phyloP scores from a whole-genome alignment of 1,139 yeast genomes.

The Komagataea norvegica region DNA sequence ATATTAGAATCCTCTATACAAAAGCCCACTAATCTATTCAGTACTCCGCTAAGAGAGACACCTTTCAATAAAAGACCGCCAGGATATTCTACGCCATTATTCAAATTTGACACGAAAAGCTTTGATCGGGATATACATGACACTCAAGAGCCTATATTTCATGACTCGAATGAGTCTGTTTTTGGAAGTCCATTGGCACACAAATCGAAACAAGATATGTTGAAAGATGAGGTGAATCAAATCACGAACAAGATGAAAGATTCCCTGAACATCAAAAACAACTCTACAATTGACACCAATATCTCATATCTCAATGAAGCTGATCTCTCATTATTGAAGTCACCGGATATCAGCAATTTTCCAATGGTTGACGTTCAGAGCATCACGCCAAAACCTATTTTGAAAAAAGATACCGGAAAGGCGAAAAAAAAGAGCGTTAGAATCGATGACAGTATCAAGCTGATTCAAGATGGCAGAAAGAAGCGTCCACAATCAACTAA shows the following conservation, averaged over 20 bases:
- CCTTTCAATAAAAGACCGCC: constrained; percentile 6
- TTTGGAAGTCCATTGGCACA: constrained; percentile 10
- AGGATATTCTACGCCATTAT: constrained; percentile 18
- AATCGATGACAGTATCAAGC: constrained; percentile 18
- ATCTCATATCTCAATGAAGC: background rate
- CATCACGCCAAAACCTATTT: background rate
- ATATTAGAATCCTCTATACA: constrained; percentile 2
- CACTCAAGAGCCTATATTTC: too few species aligned
- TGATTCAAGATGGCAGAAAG: constrained; percentile 8
- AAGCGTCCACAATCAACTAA: constrained; percentile 8
- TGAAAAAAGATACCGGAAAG: background rate
- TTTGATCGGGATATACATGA: constrained; percentile 7
- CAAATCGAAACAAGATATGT: constrained; percentile 3
- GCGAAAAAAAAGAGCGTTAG: constrained; percentile 10
- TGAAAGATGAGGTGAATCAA: constrained; percentile 7
- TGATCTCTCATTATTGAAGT: background rate
- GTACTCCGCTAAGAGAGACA: constrained; percentile 1
- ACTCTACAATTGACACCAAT: background rate
- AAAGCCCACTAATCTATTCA: background rate
- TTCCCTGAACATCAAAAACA: constrained; percentile 2
- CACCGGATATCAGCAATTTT: background rate
- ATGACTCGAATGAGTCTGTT: constrained; percentile 2
- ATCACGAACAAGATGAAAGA: constrained; percentile 8
- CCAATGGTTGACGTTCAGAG: background rate
- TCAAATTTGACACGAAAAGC: constrained; percentile 13